These are phyloP conservation scores for Debaryomyces coudertii DNA, from an alignment of 1,139 yeast genomes.

Conservation along the genomic window DNA sequence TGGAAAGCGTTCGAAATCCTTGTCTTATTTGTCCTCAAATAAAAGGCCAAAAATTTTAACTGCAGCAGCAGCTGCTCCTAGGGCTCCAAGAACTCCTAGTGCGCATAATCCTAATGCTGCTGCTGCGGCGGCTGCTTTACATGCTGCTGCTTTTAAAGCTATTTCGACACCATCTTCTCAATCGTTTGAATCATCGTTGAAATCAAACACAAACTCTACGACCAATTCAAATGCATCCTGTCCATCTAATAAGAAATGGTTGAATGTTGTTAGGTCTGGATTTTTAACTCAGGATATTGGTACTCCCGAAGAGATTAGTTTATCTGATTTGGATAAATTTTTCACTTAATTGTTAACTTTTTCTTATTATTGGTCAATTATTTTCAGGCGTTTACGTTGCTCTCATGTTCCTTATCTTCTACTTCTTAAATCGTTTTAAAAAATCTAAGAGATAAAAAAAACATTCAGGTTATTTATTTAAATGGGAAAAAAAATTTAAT, in stretches of 20 bases:
- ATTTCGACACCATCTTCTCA: constrained; percentile 32
- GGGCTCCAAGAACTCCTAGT: constrained; percentile 65
- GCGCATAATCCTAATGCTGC: constrained; percentile 64
- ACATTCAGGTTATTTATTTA: constrained; percentile 5
- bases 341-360: constrained; percentile 36
- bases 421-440: constrained; percentile 7
- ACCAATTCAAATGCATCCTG: constrained; percentile 3
- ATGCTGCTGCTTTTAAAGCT: constrained; percentile 68
- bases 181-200: constrained; percentile 10
- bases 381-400: constrained; percentile 6
- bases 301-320: constrained; percentile 73
- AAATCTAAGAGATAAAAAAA: constrained; percentile 7
- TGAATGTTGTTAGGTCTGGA: constrained; percentile 71
- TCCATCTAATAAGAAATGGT: constrained; percentile 59
- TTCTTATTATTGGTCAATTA: not conserved
- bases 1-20: constrained; percentile 65
- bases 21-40: constrained; percentile 53
- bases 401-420: constrained; percentile 6
- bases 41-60: constrained; percentile 61
- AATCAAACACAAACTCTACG: constrained; percentile 13
- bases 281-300: constrained; percentile 75
- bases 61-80: constrained; percentile 84
- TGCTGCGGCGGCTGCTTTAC: constrained; percentile 74
- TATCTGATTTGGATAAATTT: constrained; percentile 72
- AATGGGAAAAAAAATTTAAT: constrained; percentile 6